Conservation (phyloP, 768 basidiomycete genomes). For the Pulveroboletus sp. region DNA sequence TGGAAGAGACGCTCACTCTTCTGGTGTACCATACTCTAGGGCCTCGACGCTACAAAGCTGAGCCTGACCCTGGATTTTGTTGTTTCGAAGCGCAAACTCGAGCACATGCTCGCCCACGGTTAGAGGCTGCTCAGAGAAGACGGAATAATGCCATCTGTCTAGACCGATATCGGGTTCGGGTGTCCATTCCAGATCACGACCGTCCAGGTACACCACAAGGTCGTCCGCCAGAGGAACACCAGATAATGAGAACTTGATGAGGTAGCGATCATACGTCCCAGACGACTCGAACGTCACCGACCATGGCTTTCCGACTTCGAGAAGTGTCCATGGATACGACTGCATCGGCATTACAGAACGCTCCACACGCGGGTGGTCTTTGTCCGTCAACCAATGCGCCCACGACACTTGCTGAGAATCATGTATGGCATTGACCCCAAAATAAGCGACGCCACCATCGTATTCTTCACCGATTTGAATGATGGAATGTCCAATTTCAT, state of each 20-base stretch:
- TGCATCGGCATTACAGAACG: constrained; percentile 76
- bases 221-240: constrained; percentile 57
- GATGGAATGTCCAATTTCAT: constrained; percentile 79
- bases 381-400: constrained; percentile 65
- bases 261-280: constrained; percentile 57
- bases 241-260: constrained; percentile 70
- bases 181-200: constrained; percentile 54
- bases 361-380: constrained; percentile 45
- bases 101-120: constrained; percentile 54
- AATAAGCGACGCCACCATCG: constrained; percentile 75
- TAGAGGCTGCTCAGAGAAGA: constrained; percentile 42
- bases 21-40: constrained; percentile 63
- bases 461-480: constrained; percentile 82
- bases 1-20: constrained; percentile 46
- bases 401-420: constrained; percentile 51
- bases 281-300: constrained; percentile 59
- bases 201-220: constrained; percentile 61
- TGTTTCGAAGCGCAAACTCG: constrained; percentile 53
- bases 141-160: constrained; percentile 78
- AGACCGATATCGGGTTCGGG: constrained; percentile 50
- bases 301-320: constrained; percentile 61
- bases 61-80: constrained; percentile 47
- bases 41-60: constrained; percentile 79
- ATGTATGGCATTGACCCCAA: constrained; percentile 61
- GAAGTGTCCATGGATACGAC: constrained; percentile 70